phyloP scores from a whole-genome alignment of 495 filamentous ascomycete genomes.

The Xylaria flabelliformis region DNA sequence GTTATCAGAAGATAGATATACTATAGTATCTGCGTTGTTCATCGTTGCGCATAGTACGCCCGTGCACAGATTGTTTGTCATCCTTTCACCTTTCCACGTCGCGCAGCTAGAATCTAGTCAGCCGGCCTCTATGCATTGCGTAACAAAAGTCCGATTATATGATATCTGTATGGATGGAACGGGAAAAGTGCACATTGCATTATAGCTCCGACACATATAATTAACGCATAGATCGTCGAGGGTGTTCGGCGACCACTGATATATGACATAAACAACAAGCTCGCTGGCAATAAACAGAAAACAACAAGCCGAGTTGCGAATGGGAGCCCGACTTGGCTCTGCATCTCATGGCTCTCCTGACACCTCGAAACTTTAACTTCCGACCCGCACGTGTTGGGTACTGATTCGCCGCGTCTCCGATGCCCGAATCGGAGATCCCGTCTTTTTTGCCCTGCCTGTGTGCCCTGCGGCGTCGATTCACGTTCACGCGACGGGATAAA shows the following conservation, averaged over 20 bases:
- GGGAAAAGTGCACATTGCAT: neutral
- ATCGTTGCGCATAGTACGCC: too few species aligned
- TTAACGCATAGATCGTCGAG: constrained; percentile 1
- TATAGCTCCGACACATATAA: constrained; percentile 6
- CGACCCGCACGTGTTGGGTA: constrained; percentile 23
- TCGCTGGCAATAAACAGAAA: constrained; percentile 21
- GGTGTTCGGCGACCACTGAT: constrained; percentile 15
- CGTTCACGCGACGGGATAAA: constrained; percentile 11
- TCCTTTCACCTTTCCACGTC: constrained; percentile 17
- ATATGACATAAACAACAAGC: constrained; percentile 18
- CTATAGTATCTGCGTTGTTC: neutral
- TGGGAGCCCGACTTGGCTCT: constrained; percentile 19
- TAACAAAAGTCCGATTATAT: neutral
- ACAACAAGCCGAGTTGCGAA: neutral
- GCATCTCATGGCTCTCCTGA: constrained; percentile 14
- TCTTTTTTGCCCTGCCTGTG: neutral
- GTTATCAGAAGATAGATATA: constrained; percentile 3
- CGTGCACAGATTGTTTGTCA: neutral
- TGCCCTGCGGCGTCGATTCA: neutral
- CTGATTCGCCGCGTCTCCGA: constrained; percentile 25
- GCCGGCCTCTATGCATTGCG: constrained; percentile 14
- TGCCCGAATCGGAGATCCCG: constrained; percentile 20
- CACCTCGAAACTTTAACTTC: neutral
- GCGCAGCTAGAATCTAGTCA: constrained; percentile 8
- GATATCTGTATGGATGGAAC: constrained; percentile 14